Evolutionary conservation across 2,329 filamentous ascomycete genomes (phyloP), one percentile per base, ranked within the genome.

Genomic region (Penicillium sp.): DNA sequence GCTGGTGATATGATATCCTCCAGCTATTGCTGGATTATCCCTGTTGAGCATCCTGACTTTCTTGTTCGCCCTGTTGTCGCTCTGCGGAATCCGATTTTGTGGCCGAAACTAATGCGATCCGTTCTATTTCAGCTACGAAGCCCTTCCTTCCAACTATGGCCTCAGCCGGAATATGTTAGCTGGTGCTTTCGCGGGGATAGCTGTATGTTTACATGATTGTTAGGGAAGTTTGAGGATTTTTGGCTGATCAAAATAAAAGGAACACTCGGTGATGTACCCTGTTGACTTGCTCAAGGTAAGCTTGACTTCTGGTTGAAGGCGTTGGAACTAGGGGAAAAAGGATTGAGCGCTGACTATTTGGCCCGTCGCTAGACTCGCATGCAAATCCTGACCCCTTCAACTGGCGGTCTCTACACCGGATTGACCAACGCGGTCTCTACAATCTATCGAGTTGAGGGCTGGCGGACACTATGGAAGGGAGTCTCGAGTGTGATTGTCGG

Each of bases 201-300:
- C 93, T 70, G 91, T 96, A 87, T 68, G 88, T 74, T 66, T 39
- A 50, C 42, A 35, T 41, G 44, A 41, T 50, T 27, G 15, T 52
- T 33, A 21, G 25, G 12, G 21, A 21, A 33, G 10, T 21, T n/a
- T 31, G 53, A 42, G 44, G 44, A 43, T 29, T 57, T 53, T 53
- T 33, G 49, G 39, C 67, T 59, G 52, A 65, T 61, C 61, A 49
- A 49, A 51, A 52, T 64, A 66, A 57, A 68, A 97, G 93, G 93
- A 97, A 80, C 93, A 97, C 78, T 96, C 93, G 59, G 93, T 96
- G 70, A 97, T 99, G 94, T 99, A 99, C 74, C 94, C 94, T 21
- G 90, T 99, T 73, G 94, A 99, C 80, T 86, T 96, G 67, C 89
- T 99, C 74, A 99, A 99, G 89, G 94, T 97, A 75, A 64, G 81